Evolutionary conservation across 352 stramenopile species (phyloP), one percentile per base, ranked within the genome.

Genomic region (Phytophthora lateralis): DNA sequence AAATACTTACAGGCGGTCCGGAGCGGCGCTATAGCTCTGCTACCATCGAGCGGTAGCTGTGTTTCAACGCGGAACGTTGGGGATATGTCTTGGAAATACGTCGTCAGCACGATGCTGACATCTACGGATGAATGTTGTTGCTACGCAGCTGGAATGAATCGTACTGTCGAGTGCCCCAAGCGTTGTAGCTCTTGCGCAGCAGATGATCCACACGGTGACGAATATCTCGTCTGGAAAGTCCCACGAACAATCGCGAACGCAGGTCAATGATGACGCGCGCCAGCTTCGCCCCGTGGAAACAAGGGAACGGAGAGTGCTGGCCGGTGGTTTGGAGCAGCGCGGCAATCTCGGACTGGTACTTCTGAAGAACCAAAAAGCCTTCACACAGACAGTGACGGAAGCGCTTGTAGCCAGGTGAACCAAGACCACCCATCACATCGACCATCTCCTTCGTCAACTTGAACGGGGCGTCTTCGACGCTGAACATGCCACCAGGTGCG

Each of bases 381-480:
- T 95, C 94, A 49, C 80, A 94, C 63, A 99, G 93, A 44, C 95
- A 75, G 29, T 89, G 85, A 12, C 97, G 88, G 70, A 98, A 99
- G 32, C 89, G 76, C 34, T 76, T 88, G 76, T 98, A 98, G 6
- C 80, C 89, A 9, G 71, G 57, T 27, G 91, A 98, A 27, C 72
- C 65, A n/a, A 89, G 46, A 4, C 96, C 97, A 44, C 91, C 96
- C 86, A 99, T 96, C 14, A 99, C 88, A 62, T 98, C 91, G 4
- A 99, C 89, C 78, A 99, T 98, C 51, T 99, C 97, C 26, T 88
- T 85, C 2, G 97, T 99, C 14, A 99, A 80, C 73, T 99, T 99
- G 81, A 99, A 99, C n/a, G 97, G 97, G 15, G 97, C 96, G 48
- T 97, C 93, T 75, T 99, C 97, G 11, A 99, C 85, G 35, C 83